Evolutionary conservation across 345 rosid species (phyloP), one percentile per base, ranked within the genome.

Genomic region (Noccaea caerulescens): DNA sequence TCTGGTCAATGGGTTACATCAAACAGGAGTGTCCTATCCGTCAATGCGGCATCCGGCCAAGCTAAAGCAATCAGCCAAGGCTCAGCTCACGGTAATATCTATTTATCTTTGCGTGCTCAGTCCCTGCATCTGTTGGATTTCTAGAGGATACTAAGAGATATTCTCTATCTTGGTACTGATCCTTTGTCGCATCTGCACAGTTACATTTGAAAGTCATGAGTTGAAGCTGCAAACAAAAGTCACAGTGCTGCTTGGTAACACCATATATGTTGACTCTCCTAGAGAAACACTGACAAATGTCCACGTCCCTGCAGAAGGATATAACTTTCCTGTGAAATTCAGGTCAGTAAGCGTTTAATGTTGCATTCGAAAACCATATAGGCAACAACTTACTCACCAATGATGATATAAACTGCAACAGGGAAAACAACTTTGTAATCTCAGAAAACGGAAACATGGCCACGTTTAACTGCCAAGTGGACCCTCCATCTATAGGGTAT

Each of bases 401-500:
- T 63, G 66, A 46, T 54, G 39, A 52, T 65, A 20, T 71, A 49
- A 65, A 70, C 52, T 77, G 77, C 47, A 72, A 71, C 84, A 88
- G 90, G 69, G 79, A 78, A 42, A 66, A 68, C 33, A 74, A 79
- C 76, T 47, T 79, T 72, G 72, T 75, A 18, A 73, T 20, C 23
- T 20, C 23, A 1, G 23, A 20, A 20, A 80, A 63, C 30, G 61
- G 80, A 25, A 76, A 83, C 52, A 85, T 46, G 71, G 74, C 70
- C 45, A 51, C 83, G 4, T 86, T 77, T 77, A 85, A 84, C 71
- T 93, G 98, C 74, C 61, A 60, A 72, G 92, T 90, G 64, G 88
- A 90, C 52, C 98, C 98, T 77, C 75, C 93, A 36, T 85, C 68
- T 71, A 76, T 90, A 46, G 98, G 97, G 98, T 93, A 88, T 66